Conservation (phyloP, 352 stramenopile species). For the Phytophthora podocarpi region DNA sequence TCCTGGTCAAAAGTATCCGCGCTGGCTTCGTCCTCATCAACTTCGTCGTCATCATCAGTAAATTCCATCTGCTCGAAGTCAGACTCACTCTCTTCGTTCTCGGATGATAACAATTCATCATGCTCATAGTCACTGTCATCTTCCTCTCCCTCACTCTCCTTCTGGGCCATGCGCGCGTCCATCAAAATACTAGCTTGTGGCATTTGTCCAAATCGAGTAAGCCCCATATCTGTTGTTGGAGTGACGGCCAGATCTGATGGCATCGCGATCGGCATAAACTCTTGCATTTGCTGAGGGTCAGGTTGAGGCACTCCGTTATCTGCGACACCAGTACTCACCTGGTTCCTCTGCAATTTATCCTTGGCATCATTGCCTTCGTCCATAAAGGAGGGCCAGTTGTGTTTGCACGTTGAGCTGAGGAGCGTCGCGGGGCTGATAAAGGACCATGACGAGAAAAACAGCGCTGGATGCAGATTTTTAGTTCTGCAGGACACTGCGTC, state of each 20-base stretch:
- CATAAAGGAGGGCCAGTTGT: constrained; percentile 86
- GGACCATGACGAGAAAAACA: constrained; percentile 89
- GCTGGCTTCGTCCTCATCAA: constrained; percentile 30
- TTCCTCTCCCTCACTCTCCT: constrained; percentile 50
- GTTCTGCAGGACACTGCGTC: constrained; percentile 34
- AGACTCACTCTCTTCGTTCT: constrained; percentile 72
- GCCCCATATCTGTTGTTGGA: background rate
- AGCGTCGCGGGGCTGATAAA: constrained; percentile 69
- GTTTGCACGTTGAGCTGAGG: constrained; percentile 71
- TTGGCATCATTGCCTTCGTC: constrained; percentile 46
- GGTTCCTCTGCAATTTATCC: constrained; percentile 21
- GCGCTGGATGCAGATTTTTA: constrained; percentile 78
- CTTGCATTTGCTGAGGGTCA: constrained; percentile 5
- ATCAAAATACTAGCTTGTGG: constrained; percentile 14
- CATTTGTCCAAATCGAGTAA: constrained; percentile 14
- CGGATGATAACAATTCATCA: constrained; percentile 80
- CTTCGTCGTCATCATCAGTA: constrained; percentile 64
- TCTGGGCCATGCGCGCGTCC: constrained; percentile 11
- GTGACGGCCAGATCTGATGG: constrained; percentile 14
- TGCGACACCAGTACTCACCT: background rate
- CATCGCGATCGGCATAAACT: constrained; percentile 27
- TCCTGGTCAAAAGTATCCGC: constrained; percentile 22
- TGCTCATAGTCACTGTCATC: constrained; percentile 88
- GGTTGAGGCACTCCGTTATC: background rate
- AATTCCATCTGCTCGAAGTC: constrained; percentile 83